Base-by-base conservation (phyloP, 495 filamentous ascomycete genomes). In the Aspergillus heteromorphus region DNA sequence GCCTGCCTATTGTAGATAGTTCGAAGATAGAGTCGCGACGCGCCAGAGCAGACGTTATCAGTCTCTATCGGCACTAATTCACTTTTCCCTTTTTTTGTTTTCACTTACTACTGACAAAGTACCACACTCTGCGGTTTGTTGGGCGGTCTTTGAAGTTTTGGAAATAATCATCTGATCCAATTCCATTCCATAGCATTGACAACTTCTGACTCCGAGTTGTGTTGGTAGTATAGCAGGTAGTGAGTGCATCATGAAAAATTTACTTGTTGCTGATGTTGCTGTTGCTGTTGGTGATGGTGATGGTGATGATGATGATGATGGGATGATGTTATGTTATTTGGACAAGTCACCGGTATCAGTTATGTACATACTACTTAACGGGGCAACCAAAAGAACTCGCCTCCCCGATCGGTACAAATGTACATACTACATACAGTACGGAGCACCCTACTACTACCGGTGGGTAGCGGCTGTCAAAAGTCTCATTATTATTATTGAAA, bases 301-400 rank as follows among this genome's bases (percentile, higher is more conserved):
- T 25, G 21, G 6, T 45, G 21, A 13, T 14, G 18, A 45, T 45
- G 19, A 45, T 25, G 42, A 45, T 23, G 42, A 45, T 23, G 43
- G 23, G 43, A 47, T 29, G 23, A 47, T 47, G 43, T 27, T 47
- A 47, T 47, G 43, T 27, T 47, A 47, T 47, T 47, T 27, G 43
- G 43, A 47, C 43, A 14, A 47, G 43, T 47, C 43, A 47, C 43
- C 43, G 14, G 19, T 45, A 1, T n/a, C n/a, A n/a, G n/a, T n/a
- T n/a, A n/a, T n/a, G n/a, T n/a, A n/a, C n/a, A n/a, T n/a, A n/a
- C n/a, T n/a, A n/a, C n/a, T n/a, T n/a, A n/a, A n/a, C n/a, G n/a
- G n/a, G n/a, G n/a, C n/a, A n/a, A n/a, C n/a, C n/a, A n/a, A n/a
- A n/a, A n/a, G n/a, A n/a, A n/a, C n/a, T n/a, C n/a, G n/a, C n/a